phyloP scores from a whole-genome alignment of 2,329 filamentous ascomycete species.

The Aureobasidium sp. region DNA sequence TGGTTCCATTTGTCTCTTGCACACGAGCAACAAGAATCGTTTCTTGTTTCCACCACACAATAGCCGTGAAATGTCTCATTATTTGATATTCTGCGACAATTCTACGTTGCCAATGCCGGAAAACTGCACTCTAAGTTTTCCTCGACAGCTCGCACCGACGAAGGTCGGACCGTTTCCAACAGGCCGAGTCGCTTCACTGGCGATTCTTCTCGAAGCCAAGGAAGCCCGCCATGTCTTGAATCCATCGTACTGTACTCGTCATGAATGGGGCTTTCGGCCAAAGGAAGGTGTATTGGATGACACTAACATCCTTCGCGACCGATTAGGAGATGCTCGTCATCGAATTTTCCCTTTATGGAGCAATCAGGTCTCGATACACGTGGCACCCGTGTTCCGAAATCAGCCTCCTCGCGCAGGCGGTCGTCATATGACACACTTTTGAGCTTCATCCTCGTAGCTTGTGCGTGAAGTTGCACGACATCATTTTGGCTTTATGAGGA shows the following conservation, averaged over 20 bases:
- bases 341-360: neutral
- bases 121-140: neutral
- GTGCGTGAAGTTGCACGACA: conserved; percentile 7
- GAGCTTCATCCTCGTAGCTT: conserved; percentile 5
- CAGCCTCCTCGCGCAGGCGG: neutral
- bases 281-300: neutral
- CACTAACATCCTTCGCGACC: conserved; percentile 1
- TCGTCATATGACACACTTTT: conserved; percentile 6
- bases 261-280: no score
- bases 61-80: conserved; percentile 9
- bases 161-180: conserved; percentile 5
- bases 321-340: conserved; percentile 7
- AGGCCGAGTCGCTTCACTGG: conserved; percentile 1
- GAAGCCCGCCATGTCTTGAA: conserved; percentile 2
- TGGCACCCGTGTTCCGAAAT: conserved; percentile 7
- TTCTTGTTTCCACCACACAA: conserved; percentile 9
- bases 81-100: conserved; percentile 13
- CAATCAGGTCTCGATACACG: neutral
- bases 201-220: neutral
- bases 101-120: conserved; percentile 3
- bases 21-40: neutral
- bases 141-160: neutral
- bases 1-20: neutral
- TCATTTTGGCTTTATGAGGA: conserved; percentile 1
- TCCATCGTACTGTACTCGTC: neutral